Percentiles rank a stretch among this genome's conserved stretches.
Evolutionary conservation across 805 yeast species (phyloP).

Genomic region (Candida pini): DNA sequence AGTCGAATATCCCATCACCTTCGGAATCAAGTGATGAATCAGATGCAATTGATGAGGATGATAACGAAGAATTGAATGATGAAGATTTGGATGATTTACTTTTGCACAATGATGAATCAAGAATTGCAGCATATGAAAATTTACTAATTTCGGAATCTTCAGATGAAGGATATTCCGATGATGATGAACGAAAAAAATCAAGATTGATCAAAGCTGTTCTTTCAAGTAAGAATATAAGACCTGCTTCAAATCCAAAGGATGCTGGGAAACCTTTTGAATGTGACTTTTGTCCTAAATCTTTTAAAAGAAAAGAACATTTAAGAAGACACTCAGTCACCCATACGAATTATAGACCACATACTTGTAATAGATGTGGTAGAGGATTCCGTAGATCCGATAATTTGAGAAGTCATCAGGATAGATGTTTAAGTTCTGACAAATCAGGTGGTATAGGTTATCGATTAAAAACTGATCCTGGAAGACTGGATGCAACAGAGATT

Average conservation of each 20-base stretch:
- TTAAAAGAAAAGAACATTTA: conserved; percentile 24
- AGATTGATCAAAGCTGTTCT: conserved; percentile 16
- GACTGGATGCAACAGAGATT: conserved; percentile 17
- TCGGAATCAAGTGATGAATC: conserved; percentile 2
- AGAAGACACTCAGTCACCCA: conserved; percentile 24
- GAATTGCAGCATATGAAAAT: neutral
- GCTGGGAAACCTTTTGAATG: conserved; percentile 19
- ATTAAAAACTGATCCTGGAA: conserved; percentile 16
- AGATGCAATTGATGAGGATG: conserved; percentile 1
- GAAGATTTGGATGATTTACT: neutral
- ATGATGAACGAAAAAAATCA: conserved; percentile 5
- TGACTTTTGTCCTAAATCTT: conserved; percentile 20
- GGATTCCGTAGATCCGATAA: conserved; percentile 26
- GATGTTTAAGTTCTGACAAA: conserved; percentile 18
- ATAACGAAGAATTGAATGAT: conserved; percentile 2
- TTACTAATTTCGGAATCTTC: neutral
- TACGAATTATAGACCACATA: conserved; percentile 22
- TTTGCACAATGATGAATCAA: neutral
- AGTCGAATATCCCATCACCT: no score
- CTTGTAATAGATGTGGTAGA: conserved; percentile 21
- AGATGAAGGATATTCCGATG: conserved; percentile 1
- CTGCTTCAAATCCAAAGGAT: conserved; percentile 15
- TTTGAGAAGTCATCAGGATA: conserved; percentile 21
- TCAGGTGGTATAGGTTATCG: conserved; percentile 17
- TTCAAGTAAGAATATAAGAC: conserved; percentile 18